Percentiles rank a stretch among this genome's conserved stretches.
Conservation (phyloP, 331 rosid genomes). For the Prunus yedoensis region DNA sequence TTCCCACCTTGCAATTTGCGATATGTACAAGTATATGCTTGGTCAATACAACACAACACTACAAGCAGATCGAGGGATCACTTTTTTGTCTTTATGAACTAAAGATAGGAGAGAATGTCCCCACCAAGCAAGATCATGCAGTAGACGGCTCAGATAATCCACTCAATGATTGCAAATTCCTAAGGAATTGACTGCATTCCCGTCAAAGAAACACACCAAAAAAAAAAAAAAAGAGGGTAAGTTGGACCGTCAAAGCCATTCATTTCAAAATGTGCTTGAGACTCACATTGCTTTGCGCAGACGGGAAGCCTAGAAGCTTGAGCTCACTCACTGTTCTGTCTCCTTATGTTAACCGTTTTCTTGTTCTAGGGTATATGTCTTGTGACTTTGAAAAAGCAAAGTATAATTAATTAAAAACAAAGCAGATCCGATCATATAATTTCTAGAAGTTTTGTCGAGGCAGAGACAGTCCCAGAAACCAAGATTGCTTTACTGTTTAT, state of each 20-base stretch:
- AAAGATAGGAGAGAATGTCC: background rate
- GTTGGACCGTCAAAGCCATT: constrained; percentile 83
- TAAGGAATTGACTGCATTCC: background rate
- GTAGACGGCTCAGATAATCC: background rate
- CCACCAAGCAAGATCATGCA: background rate
- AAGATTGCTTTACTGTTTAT: background rate
- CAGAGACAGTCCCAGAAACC: constrained; percentile 12
- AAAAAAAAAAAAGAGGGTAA: constrained; percentile 23
- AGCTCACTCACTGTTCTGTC: background rate
- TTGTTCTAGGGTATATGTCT: background rate
- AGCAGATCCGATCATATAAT: background rate
- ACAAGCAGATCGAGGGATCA: constrained; percentile 4
- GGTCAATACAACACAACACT: background rate
- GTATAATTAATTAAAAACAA: background rate
- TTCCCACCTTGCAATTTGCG: background rate
- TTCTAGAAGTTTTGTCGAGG: background rate
- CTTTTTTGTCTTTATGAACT: background rate
- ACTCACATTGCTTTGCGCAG: too few species aligned
- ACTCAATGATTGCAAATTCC: background rate
- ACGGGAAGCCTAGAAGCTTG: constrained; percentile 41
- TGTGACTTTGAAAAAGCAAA: background rate
- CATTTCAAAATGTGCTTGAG: constrained; percentile 20
- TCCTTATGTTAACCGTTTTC: too few species aligned
- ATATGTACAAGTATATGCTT: background rate
- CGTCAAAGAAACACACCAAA: background rate